phyloP scores from a whole-genome alignment of 1,284 basidiomycete genomes.

The Sanghuangporus sanghuang region DNA sequence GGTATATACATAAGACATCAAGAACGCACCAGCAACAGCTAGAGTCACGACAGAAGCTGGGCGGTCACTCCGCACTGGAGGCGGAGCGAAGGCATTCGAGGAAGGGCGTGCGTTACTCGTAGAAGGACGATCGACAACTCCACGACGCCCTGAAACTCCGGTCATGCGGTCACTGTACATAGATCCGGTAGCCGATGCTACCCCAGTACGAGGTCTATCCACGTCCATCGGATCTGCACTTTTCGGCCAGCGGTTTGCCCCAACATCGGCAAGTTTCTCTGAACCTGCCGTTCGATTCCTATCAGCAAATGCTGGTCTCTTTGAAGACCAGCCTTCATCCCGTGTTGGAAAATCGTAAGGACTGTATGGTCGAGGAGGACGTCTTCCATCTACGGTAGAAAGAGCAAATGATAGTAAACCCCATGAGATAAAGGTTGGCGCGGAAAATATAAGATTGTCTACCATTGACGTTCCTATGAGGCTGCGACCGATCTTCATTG shows the following conservation, averaged over 20 bases:
- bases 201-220: not conserved
- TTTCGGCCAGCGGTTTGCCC: not conserved
- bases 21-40: not conserved
- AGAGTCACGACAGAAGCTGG: not conserved
- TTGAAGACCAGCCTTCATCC: not conserved
- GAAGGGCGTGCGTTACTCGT: not conserved
- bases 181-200: not conserved
- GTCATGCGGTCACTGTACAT: conserved; percentile 5
- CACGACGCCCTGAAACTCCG: not conserved
- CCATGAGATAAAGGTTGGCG: not conserved
- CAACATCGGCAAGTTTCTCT: not conserved
- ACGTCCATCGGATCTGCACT: conserved; percentile 7
- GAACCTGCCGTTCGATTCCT: not conserved
- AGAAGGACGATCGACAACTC: not conserved
- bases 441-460: not conserved
- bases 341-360: not conserved
- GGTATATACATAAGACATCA: not conserved
- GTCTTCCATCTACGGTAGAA: conserved; percentile 5
- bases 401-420: not conserved
- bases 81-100: not conserved
- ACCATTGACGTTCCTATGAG: conserved; percentile 2
- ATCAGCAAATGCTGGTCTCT: not conserved
- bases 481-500: not conserved
- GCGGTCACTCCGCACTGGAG: not conserved
- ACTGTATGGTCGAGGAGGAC: not conserved